Evolutionary conservation across 768 basidiomycete species (phyloP).

Genomic region (Jaapia argillacea): DNA sequence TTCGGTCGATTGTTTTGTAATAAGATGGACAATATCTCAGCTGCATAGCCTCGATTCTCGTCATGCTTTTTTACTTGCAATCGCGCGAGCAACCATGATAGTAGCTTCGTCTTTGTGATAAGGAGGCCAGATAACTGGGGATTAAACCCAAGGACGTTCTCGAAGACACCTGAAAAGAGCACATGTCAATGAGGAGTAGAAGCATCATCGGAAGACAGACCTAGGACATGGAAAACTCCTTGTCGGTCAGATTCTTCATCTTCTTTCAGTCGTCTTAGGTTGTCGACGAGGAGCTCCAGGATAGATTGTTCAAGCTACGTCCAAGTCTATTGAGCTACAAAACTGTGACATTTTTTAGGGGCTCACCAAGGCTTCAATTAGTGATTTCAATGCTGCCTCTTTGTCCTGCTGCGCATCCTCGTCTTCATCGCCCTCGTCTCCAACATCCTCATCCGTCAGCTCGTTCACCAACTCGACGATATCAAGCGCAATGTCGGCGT

Average conservation of each 20-base stretch:
- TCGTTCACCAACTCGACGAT: slow-evolving; percentile 89
- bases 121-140: slow-evolving; percentile 64
- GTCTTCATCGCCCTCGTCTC: slow-evolving; percentile 57
- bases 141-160: slow-evolving; percentile 84
- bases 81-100: slow-evolving; percentile 74
- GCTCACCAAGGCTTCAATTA: slow-evolving; percentile 70
- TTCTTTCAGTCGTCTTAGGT: slow-evolving; percentile 83
- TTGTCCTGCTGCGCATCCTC: slow-evolving; percentile 55
- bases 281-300: slow-evolving; percentile 83
- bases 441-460: slow-evolving; percentile 93
- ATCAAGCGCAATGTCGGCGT: slow-evolving; percentile 94
- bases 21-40: slow-evolving; percentile 87
- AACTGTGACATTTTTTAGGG: background rate
- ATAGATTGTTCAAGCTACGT: slow-evolving; percentile 72
- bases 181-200: slow-evolving; percentile 1
- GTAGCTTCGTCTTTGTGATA: slow-evolving; percentile 61
- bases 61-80: slow-evolving; percentile 67
- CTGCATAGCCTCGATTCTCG: slow-evolving; percentile 89
- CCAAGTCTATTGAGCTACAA: slow-evolving; percentile 6
- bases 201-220: slow-evolving; percentile 25
- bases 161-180: slow-evolving; percentile 62
- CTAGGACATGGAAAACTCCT: slow-evolving; percentile 90
- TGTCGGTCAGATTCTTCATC: slow-evolving; percentile 83
- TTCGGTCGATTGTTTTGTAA: slow-evolving; percentile 68
- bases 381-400: slow-evolving; percentile 59